Conservation (phyloP, 2,329 filamentous ascomycete genomes). For the Chaetothyriales sp. region DNA sequence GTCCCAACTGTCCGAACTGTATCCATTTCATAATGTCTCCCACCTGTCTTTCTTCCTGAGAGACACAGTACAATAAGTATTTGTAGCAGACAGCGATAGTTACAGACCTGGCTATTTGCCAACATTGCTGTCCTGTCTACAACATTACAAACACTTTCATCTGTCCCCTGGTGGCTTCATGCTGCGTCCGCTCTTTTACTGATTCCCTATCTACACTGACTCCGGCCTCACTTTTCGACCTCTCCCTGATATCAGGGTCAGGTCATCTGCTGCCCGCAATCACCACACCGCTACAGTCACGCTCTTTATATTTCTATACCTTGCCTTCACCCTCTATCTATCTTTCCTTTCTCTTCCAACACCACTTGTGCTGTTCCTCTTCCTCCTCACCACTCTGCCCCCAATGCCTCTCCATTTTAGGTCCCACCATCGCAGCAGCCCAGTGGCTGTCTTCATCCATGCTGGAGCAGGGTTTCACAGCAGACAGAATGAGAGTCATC, state of each 20-base stretch:
- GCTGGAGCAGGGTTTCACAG: constrained; percentile 93
- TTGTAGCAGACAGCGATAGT: not conserved
- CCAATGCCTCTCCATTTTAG: constrained; percentile 23
- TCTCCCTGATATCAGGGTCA: not conserved
- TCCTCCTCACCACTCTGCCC: not conserved
- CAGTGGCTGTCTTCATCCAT: constrained; percentile 80
- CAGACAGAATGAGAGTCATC: constrained; percentile 64
- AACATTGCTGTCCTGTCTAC: not conserved
- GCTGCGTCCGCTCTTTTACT: not conserved
- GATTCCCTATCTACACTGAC: not conserved
- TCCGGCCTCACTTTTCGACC: not conserved
- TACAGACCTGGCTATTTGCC: not conserved
- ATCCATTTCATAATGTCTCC: not conserved
- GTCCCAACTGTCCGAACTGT: too few relatives aligned
- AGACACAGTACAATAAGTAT: not conserved
- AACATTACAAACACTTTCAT: not conserved
- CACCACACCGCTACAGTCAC: not conserved
- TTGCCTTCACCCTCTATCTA: not conserved
- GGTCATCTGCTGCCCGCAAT: not conserved
- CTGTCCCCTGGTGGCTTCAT: not conserved
- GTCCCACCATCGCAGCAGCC: constrained; percentile 28
- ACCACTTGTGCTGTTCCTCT: not conserved
- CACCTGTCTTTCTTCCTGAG: not conserved
- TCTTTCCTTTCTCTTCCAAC: not conserved
- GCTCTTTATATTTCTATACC: not conserved